A percentile compares a stretch with the other conserved stretches of the same genome.
These are phyloP conservation scores for Trichoderma oligosporum DNA, from an alignment of 2,329 filamentous ascomycete genomes.

Conservation along the genomic window DNA sequence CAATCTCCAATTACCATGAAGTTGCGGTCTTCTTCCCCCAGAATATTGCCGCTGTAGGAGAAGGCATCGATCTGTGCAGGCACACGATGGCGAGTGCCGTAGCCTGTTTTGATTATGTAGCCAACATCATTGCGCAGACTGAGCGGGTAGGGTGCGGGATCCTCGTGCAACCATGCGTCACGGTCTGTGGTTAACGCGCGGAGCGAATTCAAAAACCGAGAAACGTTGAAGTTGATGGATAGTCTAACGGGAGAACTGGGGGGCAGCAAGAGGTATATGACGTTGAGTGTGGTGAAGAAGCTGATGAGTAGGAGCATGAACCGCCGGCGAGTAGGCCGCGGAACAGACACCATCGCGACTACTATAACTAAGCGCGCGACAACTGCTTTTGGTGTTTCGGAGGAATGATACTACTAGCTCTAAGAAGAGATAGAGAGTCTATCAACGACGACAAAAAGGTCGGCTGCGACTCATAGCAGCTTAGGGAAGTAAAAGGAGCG, in stretches of 20 bases:
- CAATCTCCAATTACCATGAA: slow-evolving; percentile 52
- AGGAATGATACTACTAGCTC: not conserved
- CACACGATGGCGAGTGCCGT: slow-evolving; percentile 49
- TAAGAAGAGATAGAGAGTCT: too few relatives aligned
- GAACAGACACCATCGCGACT: slow-evolving; percentile 24
- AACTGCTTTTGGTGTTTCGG: not conserved
- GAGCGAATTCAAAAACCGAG: slow-evolving; percentile 33
- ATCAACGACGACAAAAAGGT: too few relatives aligned
- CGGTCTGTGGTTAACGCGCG: slow-evolving; percentile 28
- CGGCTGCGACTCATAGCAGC: too few relatives aligned
- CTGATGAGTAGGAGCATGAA: slow-evolving; percentile 25
- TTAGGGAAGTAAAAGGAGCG: too few relatives aligned
- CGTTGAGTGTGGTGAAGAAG: slow-evolving; percentile 26
- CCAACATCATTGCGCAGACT: slow-evolving; percentile 46
- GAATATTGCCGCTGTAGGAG: slow-evolving; percentile 29
- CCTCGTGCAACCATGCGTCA: slow-evolving; percentile 42
- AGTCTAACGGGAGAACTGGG: slow-evolving; percentile 34
- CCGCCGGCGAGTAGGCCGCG: slow-evolving; percentile 31
- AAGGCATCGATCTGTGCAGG: slow-evolving; percentile 46
- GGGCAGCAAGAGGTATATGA: slow-evolving; percentile 32
- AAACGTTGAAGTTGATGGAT: slow-evolving; percentile 34
- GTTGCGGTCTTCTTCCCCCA: slow-evolving; percentile 38
- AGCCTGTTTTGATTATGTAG: slow-evolving; percentile 54
- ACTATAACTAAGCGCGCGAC: not conserved
- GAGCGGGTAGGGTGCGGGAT: slow-evolving; percentile 39